Evolutionary conservation across 73 alveolate species (phyloP).

Genomic region (Vitrella brassicaformis): DNA sequence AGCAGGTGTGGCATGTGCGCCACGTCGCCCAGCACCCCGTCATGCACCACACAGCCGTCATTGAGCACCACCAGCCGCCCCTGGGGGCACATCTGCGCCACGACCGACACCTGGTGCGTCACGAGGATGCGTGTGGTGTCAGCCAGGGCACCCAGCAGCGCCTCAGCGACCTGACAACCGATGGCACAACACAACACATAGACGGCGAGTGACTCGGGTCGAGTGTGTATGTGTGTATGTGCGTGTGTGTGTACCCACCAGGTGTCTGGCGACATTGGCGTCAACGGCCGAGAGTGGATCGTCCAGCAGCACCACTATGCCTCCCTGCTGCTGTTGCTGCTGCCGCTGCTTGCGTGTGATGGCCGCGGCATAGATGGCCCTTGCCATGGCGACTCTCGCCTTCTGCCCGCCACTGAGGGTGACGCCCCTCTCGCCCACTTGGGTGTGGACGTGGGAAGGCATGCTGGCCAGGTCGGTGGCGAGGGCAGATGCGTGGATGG

Average conservation of each 20-base stretch:
- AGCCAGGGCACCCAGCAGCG: too few relatives aligned
- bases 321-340: slow-evolving; percentile 2
- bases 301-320: slow-evolving; percentile 12
- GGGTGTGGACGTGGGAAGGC: slow-evolving; percentile 15
- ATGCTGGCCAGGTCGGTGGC: background rate
- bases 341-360: background rate
- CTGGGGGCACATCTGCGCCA: slow-evolving; percentile 2
- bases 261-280: slow-evolving; percentile 10
- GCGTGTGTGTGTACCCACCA: background rate
- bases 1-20: too few relatives aligned
- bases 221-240: background rate
- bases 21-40: too few relatives aligned
- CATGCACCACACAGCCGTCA: background rate
- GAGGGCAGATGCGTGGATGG: background rate
- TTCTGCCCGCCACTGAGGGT: slow-evolving; percentile 79
- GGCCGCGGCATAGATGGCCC: slow-evolving; percentile 59
- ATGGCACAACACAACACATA: too few relatives aligned
- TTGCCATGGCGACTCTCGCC: slow-evolving; percentile 73
- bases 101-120: slow-evolving; percentile 45
- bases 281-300: slow-evolving; percentile 34
- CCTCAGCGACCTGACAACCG: too few relatives aligned
- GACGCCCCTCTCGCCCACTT: slow-evolving; percentile 75
- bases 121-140: slow-evolving; percentile 39
- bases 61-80: background rate
- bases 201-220: background rate